Conservation (phyloP, 257 asterid species). For the Solanum sejunctum region DNA sequence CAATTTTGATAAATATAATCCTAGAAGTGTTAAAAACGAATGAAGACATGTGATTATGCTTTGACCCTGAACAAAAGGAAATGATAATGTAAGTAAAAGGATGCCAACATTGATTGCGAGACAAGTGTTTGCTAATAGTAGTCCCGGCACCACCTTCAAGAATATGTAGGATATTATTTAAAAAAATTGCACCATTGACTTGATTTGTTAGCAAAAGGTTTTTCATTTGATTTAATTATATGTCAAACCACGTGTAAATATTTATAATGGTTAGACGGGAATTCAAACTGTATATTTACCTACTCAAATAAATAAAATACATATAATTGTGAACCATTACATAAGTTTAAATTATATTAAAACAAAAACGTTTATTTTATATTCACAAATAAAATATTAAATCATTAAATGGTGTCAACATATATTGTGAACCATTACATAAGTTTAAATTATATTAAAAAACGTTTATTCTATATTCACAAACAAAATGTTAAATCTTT, state of each 20-base stretch:
- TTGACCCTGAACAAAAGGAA: not conserved
- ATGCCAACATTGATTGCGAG: not conserved
- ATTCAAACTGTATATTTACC: not conserved
- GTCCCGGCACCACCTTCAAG: not conserved
- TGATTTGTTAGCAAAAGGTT: too few species aligned
- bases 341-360: not conserved
- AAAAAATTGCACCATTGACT: too few species aligned
- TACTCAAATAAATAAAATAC: not conserved
- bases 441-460: not conserved
- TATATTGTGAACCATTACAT: not conserved
- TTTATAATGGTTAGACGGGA: not conserved
- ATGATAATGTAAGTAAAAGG: not conserved
- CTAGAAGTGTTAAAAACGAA: not conserved
- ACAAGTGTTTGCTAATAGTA: not conserved
- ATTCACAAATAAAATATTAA: not conserved
- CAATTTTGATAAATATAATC: not conserved
- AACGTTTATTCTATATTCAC: not conserved
- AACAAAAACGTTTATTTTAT: not conserved
- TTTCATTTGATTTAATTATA: too few species aligned
- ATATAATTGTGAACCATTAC: not conserved
- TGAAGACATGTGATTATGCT: not conserved
- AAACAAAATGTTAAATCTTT: not conserved
- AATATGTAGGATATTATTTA: not conserved
- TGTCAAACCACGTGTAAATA: not conserved
- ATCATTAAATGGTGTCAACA: not conserved